Evolutionary conservation across 2,329 filamentous ascomycete species (phyloP).

Genomic region (Leptographium galeiforme): DNA sequence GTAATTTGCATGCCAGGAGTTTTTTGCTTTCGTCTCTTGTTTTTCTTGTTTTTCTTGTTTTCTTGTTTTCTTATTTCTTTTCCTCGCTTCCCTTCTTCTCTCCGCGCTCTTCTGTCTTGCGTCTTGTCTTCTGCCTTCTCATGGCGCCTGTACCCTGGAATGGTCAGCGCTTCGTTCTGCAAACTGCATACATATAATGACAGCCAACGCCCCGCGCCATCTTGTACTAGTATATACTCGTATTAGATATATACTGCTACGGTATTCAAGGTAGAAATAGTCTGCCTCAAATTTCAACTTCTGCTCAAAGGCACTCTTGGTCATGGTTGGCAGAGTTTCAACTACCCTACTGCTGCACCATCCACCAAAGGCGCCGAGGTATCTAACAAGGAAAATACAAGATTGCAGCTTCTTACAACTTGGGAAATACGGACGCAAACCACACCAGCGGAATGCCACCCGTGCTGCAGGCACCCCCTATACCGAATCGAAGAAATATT

Average conservation of each 20-base stretch:
- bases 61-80: not conserved
- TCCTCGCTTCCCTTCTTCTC: not conserved
- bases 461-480: not conserved
- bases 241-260: too few species aligned
- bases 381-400: not conserved
- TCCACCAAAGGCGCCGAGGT: slow-evolving; percentile 1
- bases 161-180: not conserved
- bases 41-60: not conserved
- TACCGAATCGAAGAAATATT: not conserved
- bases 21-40: not conserved
- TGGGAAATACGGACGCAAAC: not conserved
- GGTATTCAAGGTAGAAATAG: not conserved
- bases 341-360: not conserved
- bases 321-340: too few species aligned
- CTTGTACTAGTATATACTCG: not conserved
- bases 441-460: too few species aligned
- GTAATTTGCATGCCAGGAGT: not conserved
- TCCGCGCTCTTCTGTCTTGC: not conserved
- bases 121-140: not conserved
- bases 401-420: not conserved
- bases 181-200: not conserved
- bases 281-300: not conserved
- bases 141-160: not conserved
- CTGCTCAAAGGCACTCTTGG: too few species aligned
- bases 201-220: not conserved